Evolutionary conservation across 2,329 filamentous ascomycete genomes (phyloP), one percentile per base, ranked within the genome.

Genomic region (Fusarium sp.): DNA sequence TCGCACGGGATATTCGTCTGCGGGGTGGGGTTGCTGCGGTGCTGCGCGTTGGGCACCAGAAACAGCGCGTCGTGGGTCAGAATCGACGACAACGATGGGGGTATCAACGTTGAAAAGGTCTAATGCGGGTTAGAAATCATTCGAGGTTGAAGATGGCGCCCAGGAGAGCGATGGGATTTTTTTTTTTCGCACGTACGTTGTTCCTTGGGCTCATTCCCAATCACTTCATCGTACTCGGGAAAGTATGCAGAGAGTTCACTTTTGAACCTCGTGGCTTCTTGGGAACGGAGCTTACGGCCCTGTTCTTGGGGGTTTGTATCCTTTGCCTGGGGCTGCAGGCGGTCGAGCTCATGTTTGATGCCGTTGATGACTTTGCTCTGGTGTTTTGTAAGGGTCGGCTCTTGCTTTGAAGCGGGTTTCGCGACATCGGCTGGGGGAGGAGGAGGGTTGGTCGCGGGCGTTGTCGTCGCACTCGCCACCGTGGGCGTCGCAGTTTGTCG

Each of bases 161-260:
- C 18, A 63, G 42, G 16, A 42, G 62, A 68, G 60, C 61, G 71
- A 73, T 68, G 67, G 59, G 61, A 2, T 23, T 64, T 71, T 70
- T 25, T 25, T 20, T 73, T 70, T 50, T 27, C 61, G 50, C 20
- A 83, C 87, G 78, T 86, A 94, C 93, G 90, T 73, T 90, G 84
- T 80, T 94, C 90, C 74, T 91, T 91, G 38, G 90, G 88, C 68
- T 93, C 90, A 77, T 96, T 92, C 67, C 92, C 93, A 81, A 98
- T 93, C 71, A 97, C 88, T 77, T 97, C 93, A 80, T 97, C 94
- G 79, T 97, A 98, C 76, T 96, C 94, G 57, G 92, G 90, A 76
- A 98, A 97, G 81, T 97, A 98, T 51, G 89, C 87, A 36, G 93
- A 90, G 66, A 98, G 85, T 77, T 97, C 94, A 80, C 93, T 97